phyloP scores from a whole-genome alignment of 108 stramenopile genomes.

The Parmales sp. region DNA sequence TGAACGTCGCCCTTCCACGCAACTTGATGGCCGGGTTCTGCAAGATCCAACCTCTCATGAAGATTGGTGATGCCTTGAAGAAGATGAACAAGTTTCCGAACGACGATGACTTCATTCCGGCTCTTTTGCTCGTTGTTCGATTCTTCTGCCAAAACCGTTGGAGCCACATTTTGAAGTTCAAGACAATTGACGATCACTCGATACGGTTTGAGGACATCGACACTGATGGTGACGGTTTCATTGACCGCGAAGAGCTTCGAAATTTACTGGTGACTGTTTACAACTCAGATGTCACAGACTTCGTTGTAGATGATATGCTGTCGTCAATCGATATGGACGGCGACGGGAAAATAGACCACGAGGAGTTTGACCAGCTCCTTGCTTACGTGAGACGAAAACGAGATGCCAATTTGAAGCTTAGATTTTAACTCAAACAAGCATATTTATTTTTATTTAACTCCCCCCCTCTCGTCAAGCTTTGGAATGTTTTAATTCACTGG shows the following conservation, averaged over 20 bases:
- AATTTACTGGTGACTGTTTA: conserved; percentile 30
- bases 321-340: conserved; percentile 51
- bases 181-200: conserved; percentile 8
- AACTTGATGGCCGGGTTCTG: conserved; percentile 70
- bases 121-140: conserved; percentile 49
- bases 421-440: background rate
- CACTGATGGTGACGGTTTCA: conserved; percentile 47
- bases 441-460: too few relatives aligned
- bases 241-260: conserved; percentile 47
- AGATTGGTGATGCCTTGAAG: conserved; percentile 42
- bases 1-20: conserved; percentile 55
- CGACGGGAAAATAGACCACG: conserved; percentile 52
- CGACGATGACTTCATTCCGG: conserved; percentile 53
- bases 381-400: conserved; percentile 30
- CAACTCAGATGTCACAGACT: conserved; percentile 47
- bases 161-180: conserved; percentile 24
- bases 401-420: background rate
- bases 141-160: conserved; percentile 53
- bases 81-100: conserved; percentile 34
- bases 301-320: conserved; percentile 57
- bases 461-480: too few relatives aligned
- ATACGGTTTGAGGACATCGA: conserved; percentile 59
- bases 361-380: conserved; percentile 48
- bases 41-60: conserved; percentile 58
- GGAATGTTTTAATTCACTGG: too few relatives aligned